Evolutionary conservation across 768 basidiomycete genomes (phyloP).

Genomic region (Lactifluus echinatus): DNA sequence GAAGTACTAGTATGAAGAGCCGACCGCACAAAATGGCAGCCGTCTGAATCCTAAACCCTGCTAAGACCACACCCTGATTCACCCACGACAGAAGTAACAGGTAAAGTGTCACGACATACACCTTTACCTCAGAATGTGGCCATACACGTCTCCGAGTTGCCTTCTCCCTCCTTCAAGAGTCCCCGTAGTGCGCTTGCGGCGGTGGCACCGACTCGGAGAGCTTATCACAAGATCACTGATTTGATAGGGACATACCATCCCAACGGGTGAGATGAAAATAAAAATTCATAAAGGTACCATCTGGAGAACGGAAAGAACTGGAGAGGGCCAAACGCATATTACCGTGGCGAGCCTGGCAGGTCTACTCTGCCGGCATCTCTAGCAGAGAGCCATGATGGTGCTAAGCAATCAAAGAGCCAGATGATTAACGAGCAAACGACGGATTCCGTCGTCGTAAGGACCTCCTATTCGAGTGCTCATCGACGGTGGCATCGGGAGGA

Average conservation of each 20-base stretch:
- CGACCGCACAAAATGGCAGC: too few species aligned
- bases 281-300: neutral
- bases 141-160: too few species aligned
- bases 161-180: too few species aligned
- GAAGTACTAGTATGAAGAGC: too few species aligned
- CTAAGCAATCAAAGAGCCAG: neutral
- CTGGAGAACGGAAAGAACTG: neutral
- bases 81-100: too few species aligned
- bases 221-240: neutral
- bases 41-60: too few species aligned
- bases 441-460: slow-evolving; percentile 1
- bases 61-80: too few species aligned
- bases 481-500: neutral
- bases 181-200: neutral
- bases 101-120: too few species aligned
- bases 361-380: neutral
- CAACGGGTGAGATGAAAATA: neutral
- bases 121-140: too few species aligned
- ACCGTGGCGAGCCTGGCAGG: neutral
- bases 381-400: neutral
- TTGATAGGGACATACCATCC: neutral
- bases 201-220: neutral
- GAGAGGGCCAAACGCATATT: neutral
- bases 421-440: neutral
- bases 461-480: neutral